These are phyloP conservation scores for Podospora tetraspora DNA, from an alignment of 495 filamentous ascomycete genomes.

Conservation along the genomic window DNA sequence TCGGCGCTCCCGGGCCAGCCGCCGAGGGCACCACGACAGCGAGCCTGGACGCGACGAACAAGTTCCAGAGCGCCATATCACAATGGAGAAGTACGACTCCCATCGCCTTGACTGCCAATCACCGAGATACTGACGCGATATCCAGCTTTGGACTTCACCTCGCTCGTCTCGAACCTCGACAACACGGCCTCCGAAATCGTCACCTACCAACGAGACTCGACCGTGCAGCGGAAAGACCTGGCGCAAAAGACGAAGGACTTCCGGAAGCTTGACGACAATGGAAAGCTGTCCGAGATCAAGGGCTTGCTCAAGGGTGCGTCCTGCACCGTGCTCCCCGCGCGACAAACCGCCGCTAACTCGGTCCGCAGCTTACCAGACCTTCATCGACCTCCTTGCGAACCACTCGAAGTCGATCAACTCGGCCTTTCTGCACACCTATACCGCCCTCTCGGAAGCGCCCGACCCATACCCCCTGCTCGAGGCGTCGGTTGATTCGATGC, in stretches of 20 bases:
- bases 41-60: conserved; percentile 60
- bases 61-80: conserved; percentile 91
- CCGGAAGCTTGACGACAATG: conserved; percentile 85
- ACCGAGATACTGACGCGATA: conserved; percentile 3
- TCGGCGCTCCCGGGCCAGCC: conserved; percentile 19
- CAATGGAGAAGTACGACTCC: conserved; percentile 80
- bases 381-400: conserved; percentile 92
- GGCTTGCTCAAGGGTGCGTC: conserved; percentile 71
- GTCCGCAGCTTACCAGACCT: conserved; percentile 84
- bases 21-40: conserved; percentile 15
- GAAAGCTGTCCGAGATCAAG: conserved; percentile 84
- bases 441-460: conserved; percentile 86
- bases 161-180: conserved; percentile 81
- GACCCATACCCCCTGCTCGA: conserved; percentile 96
- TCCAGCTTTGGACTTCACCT: conserved; percentile 81
- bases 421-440: conserved; percentile 87
- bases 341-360: conserved; percentile 9
- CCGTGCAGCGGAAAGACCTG: conserved; percentile 91
- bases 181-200: conserved; percentile 90
- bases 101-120: conserved; percentile 5
- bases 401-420: conserved; percentile 89
- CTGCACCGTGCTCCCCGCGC: background rate
- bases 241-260: conserved; percentile 99
- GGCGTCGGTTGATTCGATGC: conserved; percentile 88
- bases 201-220: conserved; percentile 80